phyloP scores from a whole-genome alignment of 164 flowering plant species.

The Annona cherimola region DNA sequence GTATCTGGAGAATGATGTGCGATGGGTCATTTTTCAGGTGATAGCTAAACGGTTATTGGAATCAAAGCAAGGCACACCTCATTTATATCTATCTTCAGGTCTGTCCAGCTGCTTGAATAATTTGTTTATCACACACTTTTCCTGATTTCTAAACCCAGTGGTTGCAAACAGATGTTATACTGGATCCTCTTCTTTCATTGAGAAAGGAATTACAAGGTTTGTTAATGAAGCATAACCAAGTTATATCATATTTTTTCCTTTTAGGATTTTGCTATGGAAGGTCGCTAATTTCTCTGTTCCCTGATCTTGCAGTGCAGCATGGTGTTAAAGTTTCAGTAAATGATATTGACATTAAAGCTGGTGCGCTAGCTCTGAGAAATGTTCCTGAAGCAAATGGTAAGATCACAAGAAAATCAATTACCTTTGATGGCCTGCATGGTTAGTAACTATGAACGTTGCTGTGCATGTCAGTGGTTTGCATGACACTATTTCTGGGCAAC shows the following conservation, averaged over 20 bases:
- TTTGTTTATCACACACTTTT: constrained; percentile 8
- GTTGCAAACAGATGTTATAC: constrained; percentile 62
- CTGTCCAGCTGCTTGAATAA: not conserved
- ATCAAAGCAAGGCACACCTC: constrained; percentile 88
- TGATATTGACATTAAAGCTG: constrained; percentile 93
- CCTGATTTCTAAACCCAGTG: constrained; percentile 5
- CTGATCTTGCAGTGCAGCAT: constrained; percentile 55
- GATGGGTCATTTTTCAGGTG: constrained; percentile 47
- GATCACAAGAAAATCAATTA: constrained; percentile 2
- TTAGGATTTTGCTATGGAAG: not conserved
- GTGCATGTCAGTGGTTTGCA: no score
- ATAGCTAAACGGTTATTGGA: constrained; percentile 87
- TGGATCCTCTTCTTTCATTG: constrained; percentile 92
- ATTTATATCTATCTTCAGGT: constrained; percentile 59
- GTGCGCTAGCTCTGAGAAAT: constrained; percentile 77
- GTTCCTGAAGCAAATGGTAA: constrained; percentile 94
- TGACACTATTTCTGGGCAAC: no score
- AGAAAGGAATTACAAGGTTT: constrained; percentile 88
- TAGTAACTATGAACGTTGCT: no score
- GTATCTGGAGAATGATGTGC: not conserved
- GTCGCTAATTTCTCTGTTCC: constrained; percentile 8
- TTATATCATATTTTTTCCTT: not conserved
- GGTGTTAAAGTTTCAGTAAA: constrained; percentile 90
- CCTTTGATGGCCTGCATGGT: not conserved
- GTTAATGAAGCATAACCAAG: not conserved